Percentiles rank a stretch among this genome's conserved stretches.
Evolutionary conservation across 225 moss, liverwort and hornwort species (phyloP).

Genomic region (Asterella californica): DNA sequence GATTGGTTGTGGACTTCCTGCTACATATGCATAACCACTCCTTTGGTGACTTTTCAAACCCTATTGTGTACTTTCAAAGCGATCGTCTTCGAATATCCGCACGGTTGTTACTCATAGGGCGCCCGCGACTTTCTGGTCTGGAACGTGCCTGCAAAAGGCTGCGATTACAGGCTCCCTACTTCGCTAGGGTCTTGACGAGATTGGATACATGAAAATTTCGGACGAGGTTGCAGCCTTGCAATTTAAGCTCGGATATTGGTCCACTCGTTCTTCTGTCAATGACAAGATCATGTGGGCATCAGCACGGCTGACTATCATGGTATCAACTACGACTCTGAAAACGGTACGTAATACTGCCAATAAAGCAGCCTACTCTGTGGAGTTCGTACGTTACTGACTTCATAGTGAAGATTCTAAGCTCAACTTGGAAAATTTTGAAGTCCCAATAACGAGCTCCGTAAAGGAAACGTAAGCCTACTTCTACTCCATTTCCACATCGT

Average conservation of each 20-base stretch:
- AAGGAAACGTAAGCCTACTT: no score
- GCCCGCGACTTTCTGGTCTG: neutral
- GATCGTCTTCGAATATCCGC: neutral
- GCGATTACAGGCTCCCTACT: no score
- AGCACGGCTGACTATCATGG: neutral
- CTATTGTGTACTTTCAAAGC: neutral
- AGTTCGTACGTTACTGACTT: no score
- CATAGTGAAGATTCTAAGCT: no score
- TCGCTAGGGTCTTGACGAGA: no score
- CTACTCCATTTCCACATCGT: no score
- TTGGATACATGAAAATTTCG: no score
- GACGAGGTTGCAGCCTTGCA: neutral
- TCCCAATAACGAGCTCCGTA: no score
- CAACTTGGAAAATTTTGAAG: no score
- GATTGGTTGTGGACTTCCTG: neutral
- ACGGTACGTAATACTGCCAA: neutral
- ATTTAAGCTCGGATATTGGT: neutral
- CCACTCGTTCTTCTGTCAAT: neutral
- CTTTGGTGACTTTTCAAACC: neutral
- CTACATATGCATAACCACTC: neutral
- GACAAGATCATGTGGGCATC: neutral
- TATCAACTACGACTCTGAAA: neutral
- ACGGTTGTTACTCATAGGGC: neutral
- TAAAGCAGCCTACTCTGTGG: neutral
- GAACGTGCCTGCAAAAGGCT: neutral